Evolutionary conservation across 192 early-diverging fungal genomes (phyloP), one percentile per base, ranked within the genome.

Genomic region (Podila epicladia): DNA sequence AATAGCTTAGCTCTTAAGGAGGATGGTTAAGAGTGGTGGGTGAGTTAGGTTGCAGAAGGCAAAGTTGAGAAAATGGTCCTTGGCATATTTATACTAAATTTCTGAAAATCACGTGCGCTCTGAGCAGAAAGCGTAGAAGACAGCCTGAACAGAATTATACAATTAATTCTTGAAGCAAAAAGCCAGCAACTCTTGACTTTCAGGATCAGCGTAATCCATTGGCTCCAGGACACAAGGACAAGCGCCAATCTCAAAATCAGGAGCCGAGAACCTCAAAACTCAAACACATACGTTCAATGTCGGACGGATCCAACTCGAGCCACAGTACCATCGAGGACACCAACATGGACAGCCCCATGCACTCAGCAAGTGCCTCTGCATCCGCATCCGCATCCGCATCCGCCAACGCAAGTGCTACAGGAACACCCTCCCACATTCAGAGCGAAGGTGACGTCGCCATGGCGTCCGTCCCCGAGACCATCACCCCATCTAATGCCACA

Each of bases 291-390:
- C 41, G 12, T 45, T 45, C 22, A 7, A 68, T 68, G 75, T 72
- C 70, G 28, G 70, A 79, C 65, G 59, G 64, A n/a, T 78, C 69
- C 28, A 78, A 78, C 64, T 72, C 75, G 28, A 79, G 70, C 45
- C 15, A 73, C 55, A 72, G 62, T 62, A 72, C 77, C 5, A 50
- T 65, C 67, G 77, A 80, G 71, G 77, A 80, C 58, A 49, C 67
- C 51, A 73, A 58, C 62, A 80, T 80, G 77, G 77, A 58, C 22
- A 80, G 77, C 49, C 76, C 76, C 9, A 62, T 45, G 55, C 53
- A 17, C 22, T 69, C 71, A 9, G 58, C 71, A 41, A 62, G 67
- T 35, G 73, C 77, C 4, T 71, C 77, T 31, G 63, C 66, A 13
- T 35, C 35, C 22, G 24, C 70, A 71, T 15, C 13, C 1, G 24